phyloP scores from a whole-genome alignment of 805 yeast genomes.

The Metschnikowia shivogae region DNA sequence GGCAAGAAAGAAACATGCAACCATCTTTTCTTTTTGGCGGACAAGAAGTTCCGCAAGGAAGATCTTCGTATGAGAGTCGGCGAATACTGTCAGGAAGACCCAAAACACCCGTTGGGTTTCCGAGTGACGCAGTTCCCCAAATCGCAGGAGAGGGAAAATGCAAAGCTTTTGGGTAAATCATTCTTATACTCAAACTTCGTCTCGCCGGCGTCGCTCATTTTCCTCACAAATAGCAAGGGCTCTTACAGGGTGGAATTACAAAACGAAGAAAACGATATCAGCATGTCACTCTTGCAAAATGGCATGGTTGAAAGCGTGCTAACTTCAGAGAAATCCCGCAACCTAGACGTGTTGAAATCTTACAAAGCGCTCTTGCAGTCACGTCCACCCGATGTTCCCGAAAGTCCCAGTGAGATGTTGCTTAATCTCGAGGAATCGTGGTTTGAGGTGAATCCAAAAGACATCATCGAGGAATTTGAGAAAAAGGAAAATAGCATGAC shows the following conservation, averaged over 20 bases:
- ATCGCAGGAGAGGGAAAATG: conserved; percentile 23
- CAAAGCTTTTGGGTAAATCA: conserved; percentile 27
- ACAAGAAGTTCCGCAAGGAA: conserved; percentile 3
- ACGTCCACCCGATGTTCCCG: conserved; percentile 5
- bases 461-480: conserved; percentile 21
- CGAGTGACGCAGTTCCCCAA: conserved; percentile 19
- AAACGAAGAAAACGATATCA: conserved; percentile 14
- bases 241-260: conserved; percentile 22
- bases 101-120: conserved; percentile 21
- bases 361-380: conserved; percentile 14
- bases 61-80: conserved; percentile 5
- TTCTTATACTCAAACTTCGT: conserved; percentile 25
- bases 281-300: conserved; percentile 22
- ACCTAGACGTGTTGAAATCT: conserved; percentile 11
- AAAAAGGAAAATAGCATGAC: background rate
- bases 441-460: conserved; percentile 24
- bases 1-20: conserved; percentile 17
- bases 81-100: conserved; percentile 21
- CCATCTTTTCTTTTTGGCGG: conserved; percentile 19
- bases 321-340: conserved; percentile 4
- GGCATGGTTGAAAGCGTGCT: conserved; percentile 16
- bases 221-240: conserved; percentile 23
- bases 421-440: conserved; percentile 19
- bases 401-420: background rate
- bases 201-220: conserved; percentile 28